A percentile compares a stretch with the other conserved stretches of the same genome.
Conservation (phyloP, 2,329 filamentous ascomycete genomes). For the Pseudogymnoascus sp. region DNA sequence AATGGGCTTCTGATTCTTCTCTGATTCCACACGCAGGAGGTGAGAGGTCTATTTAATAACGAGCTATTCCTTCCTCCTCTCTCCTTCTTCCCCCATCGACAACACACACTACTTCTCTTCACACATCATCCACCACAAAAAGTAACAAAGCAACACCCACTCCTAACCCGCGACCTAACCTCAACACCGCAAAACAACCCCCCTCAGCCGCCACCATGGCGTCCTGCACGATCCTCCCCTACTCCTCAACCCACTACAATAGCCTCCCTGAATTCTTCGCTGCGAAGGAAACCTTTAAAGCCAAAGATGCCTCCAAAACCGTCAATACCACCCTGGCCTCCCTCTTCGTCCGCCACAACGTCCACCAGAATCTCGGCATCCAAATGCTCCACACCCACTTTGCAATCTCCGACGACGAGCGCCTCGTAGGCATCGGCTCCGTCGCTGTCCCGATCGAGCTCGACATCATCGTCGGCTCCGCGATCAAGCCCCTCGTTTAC, state of each 20-base stretch:
- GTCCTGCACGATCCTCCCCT: background rate
- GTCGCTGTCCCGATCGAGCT: background rate
- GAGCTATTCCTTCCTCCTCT: background rate
- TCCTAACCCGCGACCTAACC: background rate
- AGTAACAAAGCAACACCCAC: background rate
- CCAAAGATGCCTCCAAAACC: background rate
- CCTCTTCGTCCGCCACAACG: conserved; percentile 24
- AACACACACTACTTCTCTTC: background rate
- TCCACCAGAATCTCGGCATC: conserved; percentile 23
- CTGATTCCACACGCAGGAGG: background rate
- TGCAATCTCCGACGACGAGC: conserved; percentile 29
- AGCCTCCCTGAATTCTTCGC: background rate
- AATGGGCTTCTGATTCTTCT: background rate
- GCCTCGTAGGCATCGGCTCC: conserved; percentile 16
- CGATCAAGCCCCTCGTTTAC: background rate
- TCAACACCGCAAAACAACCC: background rate
- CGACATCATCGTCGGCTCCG: background rate
- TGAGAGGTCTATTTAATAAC: background rate
- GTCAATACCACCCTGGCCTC: background rate
- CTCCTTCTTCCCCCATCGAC: background rate
- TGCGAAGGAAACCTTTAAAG: background rate
- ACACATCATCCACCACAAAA: background rate
- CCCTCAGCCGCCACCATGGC: background rate
- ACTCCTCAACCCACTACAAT: background rate
- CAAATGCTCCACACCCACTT: conserved; percentile 29